These are phyloP conservation scores for Rutidosis leptorrhynchoides DNA, from an alignment of 129 eudicot genomes.

Conservation along the genomic window DNA sequence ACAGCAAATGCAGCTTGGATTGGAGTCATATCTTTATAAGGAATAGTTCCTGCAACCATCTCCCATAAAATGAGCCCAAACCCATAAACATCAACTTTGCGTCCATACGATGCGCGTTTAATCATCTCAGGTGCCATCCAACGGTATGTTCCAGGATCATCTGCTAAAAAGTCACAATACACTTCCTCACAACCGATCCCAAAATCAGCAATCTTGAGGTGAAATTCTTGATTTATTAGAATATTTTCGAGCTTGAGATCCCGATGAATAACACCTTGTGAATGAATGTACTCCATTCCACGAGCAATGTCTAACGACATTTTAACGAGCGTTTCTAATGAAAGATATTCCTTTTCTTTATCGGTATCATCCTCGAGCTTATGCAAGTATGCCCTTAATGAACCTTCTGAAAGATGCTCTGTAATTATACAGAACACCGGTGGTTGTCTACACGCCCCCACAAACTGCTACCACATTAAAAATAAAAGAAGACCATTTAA, in stretches of 20 bases:
- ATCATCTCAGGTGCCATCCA: constrained; percentile 99
- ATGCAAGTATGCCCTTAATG: constrained; percentile 79
- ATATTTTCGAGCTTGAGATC: constrained; percentile 93
- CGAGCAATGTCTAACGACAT: constrained; percentile 81
- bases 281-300: constrained; percentile 90
- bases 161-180: constrained; percentile 64
- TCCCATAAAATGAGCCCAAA: constrained; percentile 96
- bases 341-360: constrained; percentile 44
- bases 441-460: constrained; percentile 76
- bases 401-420: constrained; percentile 89
- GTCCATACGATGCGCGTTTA: constrained; percentile 64
- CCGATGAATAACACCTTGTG: constrained; percentile 84
- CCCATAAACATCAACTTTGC: constrained; percentile 87
- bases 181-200: constrained; percentile 91
- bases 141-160: constrained; percentile 96
- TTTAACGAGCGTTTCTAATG: constrained; percentile 47
- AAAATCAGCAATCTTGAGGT: constrained; percentile 86
- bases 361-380: constrained; percentile 64
- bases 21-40: constrained; percentile 85
- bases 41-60: constrained; percentile 89
- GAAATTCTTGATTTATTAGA: constrained; percentile 58
- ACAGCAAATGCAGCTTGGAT: constrained; percentile 97
- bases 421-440: constrained; percentile 76
- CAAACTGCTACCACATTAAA: constrained; percentile 45
- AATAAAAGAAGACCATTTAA: background rate